Conservation (phyloP, 495 filamentous ascomycete species). For the Daldinia concentrica region DNA sequence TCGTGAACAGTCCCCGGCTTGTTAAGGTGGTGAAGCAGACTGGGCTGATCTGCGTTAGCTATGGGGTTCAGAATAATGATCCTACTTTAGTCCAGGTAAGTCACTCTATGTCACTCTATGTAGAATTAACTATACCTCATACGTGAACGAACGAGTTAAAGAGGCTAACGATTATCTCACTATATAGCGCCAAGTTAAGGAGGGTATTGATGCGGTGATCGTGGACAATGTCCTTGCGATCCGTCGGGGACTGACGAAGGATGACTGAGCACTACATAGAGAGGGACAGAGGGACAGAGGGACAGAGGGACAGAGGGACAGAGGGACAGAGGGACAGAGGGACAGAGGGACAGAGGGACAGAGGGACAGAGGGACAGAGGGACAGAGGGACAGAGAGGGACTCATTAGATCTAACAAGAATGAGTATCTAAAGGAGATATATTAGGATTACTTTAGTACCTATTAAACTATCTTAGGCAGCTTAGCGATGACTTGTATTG, state of each 20-base stretch:
- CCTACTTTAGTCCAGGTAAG: slow-evolving; percentile 82
- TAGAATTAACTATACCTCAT: not conserved
- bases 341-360: too few relatives aligned
- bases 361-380: too few relatives aligned
- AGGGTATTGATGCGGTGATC: slow-evolving; percentile 97
- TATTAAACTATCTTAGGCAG: not conserved
- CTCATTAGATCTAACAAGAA: not conserved
- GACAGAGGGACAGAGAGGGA: not conserved
- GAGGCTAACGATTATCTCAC: slow-evolving; percentile 38
- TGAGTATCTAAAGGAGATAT: not conserved
- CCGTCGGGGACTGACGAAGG: slow-evolving; percentile 58
- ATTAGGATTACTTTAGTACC: not conserved
- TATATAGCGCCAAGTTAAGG: slow-evolving; percentile 81
- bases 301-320: too few relatives aligned
- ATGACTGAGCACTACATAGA: slow-evolving; percentile 15
- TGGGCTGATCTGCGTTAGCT: slow-evolving; percentile 95
- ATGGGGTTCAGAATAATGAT: slow-evolving; percentile 89
- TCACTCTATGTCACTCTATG: slow-evolving; percentile 41
- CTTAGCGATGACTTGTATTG: not conserved
- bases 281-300: too few relatives aligned
- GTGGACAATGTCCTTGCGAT: slow-evolving; percentile 92
- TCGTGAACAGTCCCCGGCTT: slow-evolving; percentile 87
- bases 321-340: too few relatives aligned
- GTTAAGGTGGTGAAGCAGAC: slow-evolving; percentile 96
- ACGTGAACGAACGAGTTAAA: not conserved